Conservation (phyloP, 345 rosid species). For the Firmiana major region DNA sequence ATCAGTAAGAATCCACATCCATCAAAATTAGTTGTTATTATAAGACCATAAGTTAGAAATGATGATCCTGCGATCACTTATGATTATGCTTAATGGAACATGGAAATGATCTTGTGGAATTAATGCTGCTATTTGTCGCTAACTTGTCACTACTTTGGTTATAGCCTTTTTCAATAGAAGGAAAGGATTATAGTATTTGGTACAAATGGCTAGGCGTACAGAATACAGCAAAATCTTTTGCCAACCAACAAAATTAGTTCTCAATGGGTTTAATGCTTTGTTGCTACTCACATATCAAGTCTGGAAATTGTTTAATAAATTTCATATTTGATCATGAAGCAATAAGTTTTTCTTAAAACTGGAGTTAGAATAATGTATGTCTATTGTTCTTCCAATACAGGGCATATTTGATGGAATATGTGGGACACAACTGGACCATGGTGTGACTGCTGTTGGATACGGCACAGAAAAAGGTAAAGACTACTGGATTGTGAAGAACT, state of each 20-base stretch:
- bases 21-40: not conserved
- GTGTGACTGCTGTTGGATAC: conserved; percentile 85
- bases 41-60: not conserved
- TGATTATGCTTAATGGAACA: not conserved
- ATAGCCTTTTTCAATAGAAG: not conserved
- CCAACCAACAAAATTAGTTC: not conserved
- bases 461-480: conserved; percentile 74
- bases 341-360: not conserved
- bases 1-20: conserved; percentile 38
- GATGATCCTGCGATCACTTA: not conserved
- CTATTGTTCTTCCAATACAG: conserved; percentile 26
- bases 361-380: conserved; percentile 1
- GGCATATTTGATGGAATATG: conserved; percentile 76
- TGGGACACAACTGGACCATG: conserved; percentile 81
- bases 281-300: not conserved
- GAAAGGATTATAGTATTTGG: not conserved
- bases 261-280: not conserved
- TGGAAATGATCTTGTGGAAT: not conserved
- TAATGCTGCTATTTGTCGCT: not conserved
- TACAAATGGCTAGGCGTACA: not conserved
- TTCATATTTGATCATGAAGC: not conserved
- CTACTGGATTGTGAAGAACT: conserved; percentile 82
- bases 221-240: not conserved
- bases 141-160: not conserved
- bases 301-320: not conserved